Conservation (phyloP, 1,139 yeast species). For the Citeromyces hawaiiensis region DNA sequence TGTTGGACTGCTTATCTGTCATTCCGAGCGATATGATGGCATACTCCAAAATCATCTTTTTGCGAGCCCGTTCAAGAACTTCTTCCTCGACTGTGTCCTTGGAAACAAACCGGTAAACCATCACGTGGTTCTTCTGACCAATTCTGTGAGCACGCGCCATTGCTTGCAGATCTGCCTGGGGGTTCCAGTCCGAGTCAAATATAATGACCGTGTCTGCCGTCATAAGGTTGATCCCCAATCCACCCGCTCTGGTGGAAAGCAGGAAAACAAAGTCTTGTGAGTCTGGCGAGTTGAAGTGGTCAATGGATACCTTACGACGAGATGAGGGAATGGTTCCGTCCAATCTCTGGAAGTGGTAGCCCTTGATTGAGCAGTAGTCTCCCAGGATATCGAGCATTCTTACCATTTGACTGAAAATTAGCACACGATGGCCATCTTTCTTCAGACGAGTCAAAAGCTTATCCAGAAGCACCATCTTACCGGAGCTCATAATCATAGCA, state of each 20-base stretch:
- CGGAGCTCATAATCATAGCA: conserved; percentile 95
- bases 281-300: conserved; percentile 90
- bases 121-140: conserved; percentile 95
- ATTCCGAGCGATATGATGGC: conserved; percentile 95
- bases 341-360: conserved; percentile 81
- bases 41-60: conserved; percentile 95
- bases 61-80: conserved; percentile 89
- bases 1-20: conserved; percentile 45
- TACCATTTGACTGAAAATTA: conserved; percentile 95
- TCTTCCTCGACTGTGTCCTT: conserved; percentile 98
- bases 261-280: conserved; percentile 87
- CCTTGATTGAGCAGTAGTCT: conserved; percentile 81
- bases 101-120: conserved; percentile 92
- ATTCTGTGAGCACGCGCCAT: conserved; percentile 99
- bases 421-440: conserved; percentile 91
- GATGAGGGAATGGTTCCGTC: conserved; percentile 97
- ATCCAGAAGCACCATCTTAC: conserved; percentile 93
- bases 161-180: conserved; percentile 96
- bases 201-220: conserved; percentile 97
- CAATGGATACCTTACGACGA: conserved; percentile 87
- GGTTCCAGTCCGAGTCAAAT: conserved; percentile 98
- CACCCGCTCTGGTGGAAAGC: conserved; percentile 96
- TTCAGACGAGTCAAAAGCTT: conserved; percentile 72
- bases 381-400: conserved; percentile 91
- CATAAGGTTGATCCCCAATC: conserved; percentile 94